phyloP scores from a whole-genome alignment of 345 rosid genomes.

The Eutrema yunnanense region DNA sequence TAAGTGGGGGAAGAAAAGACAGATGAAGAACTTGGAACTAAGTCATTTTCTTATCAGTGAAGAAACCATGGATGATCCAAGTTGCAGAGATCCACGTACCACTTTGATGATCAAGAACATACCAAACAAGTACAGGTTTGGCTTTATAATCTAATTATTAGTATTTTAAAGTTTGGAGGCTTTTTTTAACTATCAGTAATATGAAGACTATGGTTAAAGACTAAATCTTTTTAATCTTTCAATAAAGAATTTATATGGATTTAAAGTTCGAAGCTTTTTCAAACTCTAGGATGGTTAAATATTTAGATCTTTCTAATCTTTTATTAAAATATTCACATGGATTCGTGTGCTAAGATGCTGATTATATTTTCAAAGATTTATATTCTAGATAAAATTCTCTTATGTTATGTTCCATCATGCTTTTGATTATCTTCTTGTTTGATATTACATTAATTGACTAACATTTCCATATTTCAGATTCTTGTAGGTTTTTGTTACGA shows the following conservation, averaged over 20 bases:
- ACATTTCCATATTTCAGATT: constrained; percentile 8
- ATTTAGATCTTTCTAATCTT: constrained; percentile 14
- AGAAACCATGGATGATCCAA: constrained; percentile 36
- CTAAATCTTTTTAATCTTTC: neutral
- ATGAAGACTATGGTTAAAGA: neutral
- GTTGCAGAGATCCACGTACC: constrained; percentile 37
- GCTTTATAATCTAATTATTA: neutral
- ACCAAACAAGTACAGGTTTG: constrained; percentile 36
- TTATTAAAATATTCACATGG: constrained; percentile 27
- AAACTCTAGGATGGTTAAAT: neutral
- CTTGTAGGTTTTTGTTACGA: neutral
- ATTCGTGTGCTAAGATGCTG: constrained; percentile 24
- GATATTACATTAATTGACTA: constrained; percentile 24
- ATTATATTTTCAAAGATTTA: constrained; percentile 22
- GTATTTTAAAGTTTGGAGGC: neutral
- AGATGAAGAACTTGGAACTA: constrained; percentile 46
- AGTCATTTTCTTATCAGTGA: constrained; percentile 71
- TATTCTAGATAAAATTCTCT: constrained; percentile 34
- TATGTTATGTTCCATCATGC: constrained; percentile 27
- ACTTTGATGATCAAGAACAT: constrained; percentile 38
- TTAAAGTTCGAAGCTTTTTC: constrained; percentile 16
- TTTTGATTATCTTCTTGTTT: constrained; percentile 25
- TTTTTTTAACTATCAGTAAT: neutral
- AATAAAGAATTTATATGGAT: neutral
- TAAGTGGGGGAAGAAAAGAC: constrained; percentile 54